A percentile compares a stretch with the other conserved stretches of the same genome.
Conservation (phyloP, 2,329 filamentous ascomycete genomes). For the Calonectria multiphialidica region DNA sequence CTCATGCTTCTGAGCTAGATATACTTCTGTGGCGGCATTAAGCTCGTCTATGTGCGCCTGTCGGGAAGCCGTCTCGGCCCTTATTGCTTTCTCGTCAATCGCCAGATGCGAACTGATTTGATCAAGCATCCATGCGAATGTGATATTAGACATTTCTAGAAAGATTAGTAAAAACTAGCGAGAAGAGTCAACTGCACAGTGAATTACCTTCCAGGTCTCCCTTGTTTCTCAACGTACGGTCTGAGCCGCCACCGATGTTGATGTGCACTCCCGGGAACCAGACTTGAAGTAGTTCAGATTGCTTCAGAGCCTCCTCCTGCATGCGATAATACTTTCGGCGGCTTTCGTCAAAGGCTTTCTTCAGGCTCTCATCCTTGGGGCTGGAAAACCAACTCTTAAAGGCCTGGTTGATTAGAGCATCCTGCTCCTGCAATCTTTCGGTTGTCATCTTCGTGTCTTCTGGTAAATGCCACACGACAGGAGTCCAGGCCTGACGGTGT, state of each 20-base stretch:
- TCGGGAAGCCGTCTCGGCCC: slow-evolving; percentile 32
- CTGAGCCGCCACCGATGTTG: slow-evolving; percentile 41
- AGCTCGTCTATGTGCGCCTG: slow-evolving; percentile 36
- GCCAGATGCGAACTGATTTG: slow-evolving; percentile 33
- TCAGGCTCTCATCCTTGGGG: slow-evolving; percentile 20
- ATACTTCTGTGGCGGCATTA: slow-evolving; percentile 26
- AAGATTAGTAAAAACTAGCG: neutral
- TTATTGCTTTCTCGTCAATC: slow-evolving; percentile 28
- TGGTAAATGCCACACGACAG: slow-evolving; percentile 46
- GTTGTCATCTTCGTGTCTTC: slow-evolving; percentile 9
- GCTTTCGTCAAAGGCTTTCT: neutral
- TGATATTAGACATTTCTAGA: slow-evolving; percentile 41
- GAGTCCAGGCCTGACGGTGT: slow-evolving; percentile 50
- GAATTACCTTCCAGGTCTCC: slow-evolving; percentile 40
- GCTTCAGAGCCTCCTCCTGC: neutral
- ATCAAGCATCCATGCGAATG: slow-evolving; percentile 44
- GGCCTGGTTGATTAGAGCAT: slow-evolving; percentile 20
- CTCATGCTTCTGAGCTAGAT: neutral
- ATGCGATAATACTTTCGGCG: neutral
- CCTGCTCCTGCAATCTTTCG: slow-evolving; percentile 27
- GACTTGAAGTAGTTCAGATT: slow-evolving; percentile 37
- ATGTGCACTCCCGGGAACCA: slow-evolving; percentile 45
- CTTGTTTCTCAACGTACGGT: slow-evolving; percentile 36
- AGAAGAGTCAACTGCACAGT: neutral
- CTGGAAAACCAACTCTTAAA: slow-evolving; percentile 16